A percentile compares a stretch with the other conserved stretches of the same genome.
phyloP scores from a whole-genome alignment of 345 rosid genomes.

The Moricandia moricandioides region DNA sequence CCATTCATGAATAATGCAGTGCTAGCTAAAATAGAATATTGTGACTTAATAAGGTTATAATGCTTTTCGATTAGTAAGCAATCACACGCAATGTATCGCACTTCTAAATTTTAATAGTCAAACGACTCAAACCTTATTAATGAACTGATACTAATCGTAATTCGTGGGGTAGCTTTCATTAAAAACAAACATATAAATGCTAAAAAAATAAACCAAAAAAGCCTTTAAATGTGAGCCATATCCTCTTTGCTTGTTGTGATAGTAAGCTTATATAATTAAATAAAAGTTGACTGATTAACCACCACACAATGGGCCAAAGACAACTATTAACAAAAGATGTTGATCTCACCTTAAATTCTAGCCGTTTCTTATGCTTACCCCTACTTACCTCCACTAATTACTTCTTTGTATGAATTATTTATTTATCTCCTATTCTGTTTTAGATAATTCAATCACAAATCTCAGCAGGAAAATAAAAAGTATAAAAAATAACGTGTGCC shows the following conservation, averaged over 20 bases:
- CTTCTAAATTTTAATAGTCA: not conserved
- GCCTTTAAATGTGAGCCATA: slow-evolving; percentile 62
- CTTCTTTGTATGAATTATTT: not conserved
- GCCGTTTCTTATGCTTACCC: slow-evolving; percentile 14
- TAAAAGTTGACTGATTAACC: slow-evolving; percentile 30
- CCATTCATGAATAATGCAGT: not conserved
- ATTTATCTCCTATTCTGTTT: not conserved
- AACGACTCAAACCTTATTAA: not conserved
- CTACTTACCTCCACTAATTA: not conserved
- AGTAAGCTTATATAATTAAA: slow-evolving; percentile 27
- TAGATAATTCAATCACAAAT: not conserved
- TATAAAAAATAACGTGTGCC: not conserved
- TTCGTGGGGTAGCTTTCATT: slow-evolving; percentile 25
- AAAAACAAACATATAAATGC: not conserved
- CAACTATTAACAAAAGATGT: slow-evolving; percentile 36
- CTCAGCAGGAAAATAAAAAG: not conserved
- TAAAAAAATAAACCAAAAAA: slow-evolving; percentile 1
- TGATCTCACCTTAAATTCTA: slow-evolving; percentile 25
- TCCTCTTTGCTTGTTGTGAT: slow-evolving; percentile 35
- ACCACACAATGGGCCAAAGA: slow-evolving; percentile 39
- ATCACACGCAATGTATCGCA: slow-evolving; percentile 31
- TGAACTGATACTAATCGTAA: not conserved
- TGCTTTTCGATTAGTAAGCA: not conserved
- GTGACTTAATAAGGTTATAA: not conserved
- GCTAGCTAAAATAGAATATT: not conserved